phyloP scores from a whole-genome alignment of 225 moss, liverwort and hornwort genomes.

The Thuidium tamariscinum region DNA sequence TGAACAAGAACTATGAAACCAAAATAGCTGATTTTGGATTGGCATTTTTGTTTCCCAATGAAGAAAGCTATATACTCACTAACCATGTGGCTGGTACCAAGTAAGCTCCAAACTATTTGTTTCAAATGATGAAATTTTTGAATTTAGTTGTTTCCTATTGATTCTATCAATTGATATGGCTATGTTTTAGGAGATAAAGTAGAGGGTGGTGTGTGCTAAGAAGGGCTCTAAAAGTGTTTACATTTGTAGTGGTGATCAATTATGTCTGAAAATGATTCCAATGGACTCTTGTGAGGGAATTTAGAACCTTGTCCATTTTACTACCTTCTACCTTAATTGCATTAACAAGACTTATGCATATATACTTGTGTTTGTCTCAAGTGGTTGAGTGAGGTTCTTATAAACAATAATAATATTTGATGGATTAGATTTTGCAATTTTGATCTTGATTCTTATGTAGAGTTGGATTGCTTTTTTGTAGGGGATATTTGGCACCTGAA shows the following conservation, averaged over 20 bases:
- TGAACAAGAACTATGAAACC: not conserved
- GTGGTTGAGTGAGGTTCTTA: not conserved
- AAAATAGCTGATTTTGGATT: not conserved
- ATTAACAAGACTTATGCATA: fast-evolving
- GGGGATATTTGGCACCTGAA: constrained; percentile 19
- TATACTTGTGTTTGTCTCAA: fast-evolving
- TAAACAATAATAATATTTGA: no score
- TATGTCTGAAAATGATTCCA: no score
- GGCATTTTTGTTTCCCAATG: not conserved
- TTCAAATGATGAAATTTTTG: not conserved
- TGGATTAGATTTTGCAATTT: not conserved
- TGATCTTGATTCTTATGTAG: not conserved
- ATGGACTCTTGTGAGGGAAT: not conserved
- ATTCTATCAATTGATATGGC: not conserved
- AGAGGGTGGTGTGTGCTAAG: fast-evolving
- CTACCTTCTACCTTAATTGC: not conserved
- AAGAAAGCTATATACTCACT: not conserved
- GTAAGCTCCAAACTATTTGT: not conserved
- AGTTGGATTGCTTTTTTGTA: not conserved
- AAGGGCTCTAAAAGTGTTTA: not conserved
- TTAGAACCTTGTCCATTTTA: no score
- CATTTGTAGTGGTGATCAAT: not conserved
- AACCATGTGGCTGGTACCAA: constrained; percentile 4
- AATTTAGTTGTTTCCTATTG: not conserved
- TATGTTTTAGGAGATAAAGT: not conserved